phyloP scores from a whole-genome alignment of 352 stramenopile species.

The Phytophthora boehmeriae region DNA sequence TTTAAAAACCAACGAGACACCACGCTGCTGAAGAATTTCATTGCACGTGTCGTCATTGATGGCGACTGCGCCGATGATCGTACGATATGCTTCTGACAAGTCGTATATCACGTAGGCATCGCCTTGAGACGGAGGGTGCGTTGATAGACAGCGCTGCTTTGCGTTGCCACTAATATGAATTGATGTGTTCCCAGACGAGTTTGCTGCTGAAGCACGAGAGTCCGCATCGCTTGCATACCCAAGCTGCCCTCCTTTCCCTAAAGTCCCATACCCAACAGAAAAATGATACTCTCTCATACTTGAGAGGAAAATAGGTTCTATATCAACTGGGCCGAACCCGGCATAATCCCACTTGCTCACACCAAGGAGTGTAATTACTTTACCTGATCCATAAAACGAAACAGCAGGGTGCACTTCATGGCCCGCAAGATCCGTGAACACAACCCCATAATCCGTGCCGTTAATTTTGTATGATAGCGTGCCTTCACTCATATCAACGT shows the following conservation, averaged over 20 bases:
- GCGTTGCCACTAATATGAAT: conserved; percentile 69
- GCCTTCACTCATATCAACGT: conserved; percentile 89
- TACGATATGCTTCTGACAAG: conserved; percentile 61
- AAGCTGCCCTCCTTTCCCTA: conserved; percentile 76
- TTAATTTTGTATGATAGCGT: conserved; percentile 92
- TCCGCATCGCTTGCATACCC: conserved; percentile 73
- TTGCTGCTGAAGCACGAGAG: conserved; percentile 17
- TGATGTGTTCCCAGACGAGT: conserved; percentile 24
- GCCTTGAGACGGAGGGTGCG: conserved; percentile 71
- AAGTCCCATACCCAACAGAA: conserved; percentile 77
- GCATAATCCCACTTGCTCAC: conserved; percentile 78
- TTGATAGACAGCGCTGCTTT: conserved; percentile 81
- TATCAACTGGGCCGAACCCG: conserved; percentile 31
- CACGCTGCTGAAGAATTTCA: conserved; percentile 63
- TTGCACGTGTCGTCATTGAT: conserved; percentile 79
- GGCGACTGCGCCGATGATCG: conserved; percentile 57
- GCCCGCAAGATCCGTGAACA: conserved; percentile 82
- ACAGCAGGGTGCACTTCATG: conserved; percentile 88
- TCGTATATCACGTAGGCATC: conserved; percentile 87
- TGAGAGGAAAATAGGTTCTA: conserved; percentile 74
- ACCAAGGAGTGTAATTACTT: conserved; percentile 82
- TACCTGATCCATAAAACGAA: conserved; percentile 90
- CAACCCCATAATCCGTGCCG: conserved; percentile 84
- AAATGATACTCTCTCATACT: conserved; percentile 82
- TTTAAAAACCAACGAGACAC: conserved; percentile 65